Evolutionary conservation across 176 grass and related monocot species (phyloP), one percentile per base, ranked within the genome.

Genomic region (Musa acuminata): DNA sequence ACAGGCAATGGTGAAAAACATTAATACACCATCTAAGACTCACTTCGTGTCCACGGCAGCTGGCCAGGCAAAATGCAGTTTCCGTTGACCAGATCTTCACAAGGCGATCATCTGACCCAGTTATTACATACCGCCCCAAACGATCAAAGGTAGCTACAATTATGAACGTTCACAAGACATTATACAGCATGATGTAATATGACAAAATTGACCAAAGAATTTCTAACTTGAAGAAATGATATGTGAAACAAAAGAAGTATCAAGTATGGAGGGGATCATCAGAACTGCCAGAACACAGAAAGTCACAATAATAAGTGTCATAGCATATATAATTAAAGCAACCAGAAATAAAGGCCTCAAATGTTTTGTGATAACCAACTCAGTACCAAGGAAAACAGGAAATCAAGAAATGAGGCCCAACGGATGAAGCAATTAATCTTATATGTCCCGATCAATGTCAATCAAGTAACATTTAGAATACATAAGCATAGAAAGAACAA

Each of bases 1-100:
- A 16, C 17, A 77, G 19, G 11, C 19, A 49, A 77, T 8, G 25
- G 43, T n/a, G 64, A 68, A 79, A 25, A 79, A 60, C 73, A 73
- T 27, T 54, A 16, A 35, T 67, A 25, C 11, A 26, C 25, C 64
- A 67, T 67, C 12, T 13, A 69, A 75, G 78, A 83, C 88, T 89
- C 83, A 98, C 94, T 84, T 98, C 94, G 84, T 98, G 94, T 62
- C 94, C 94, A 11, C 94, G 87, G 66, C 94, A 98, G 21, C 94
- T 93, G 72, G 90, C 84, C 65, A 98, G 82, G 75, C 94, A 98
- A 78, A 98, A 92, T 54, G 90, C 82, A 83, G 94, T 98, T 89
- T 98, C 94, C 84, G 91, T 98, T 6, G 90, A 89, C 94, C 94
- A 98, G 74, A 98, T 91, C 85, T 98, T 98, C 73, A 98, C 94